Evolutionary conservation across 108 stramenopile genomes (phyloP), one percentile per base, ranked within the genome.

Genomic region (Chaetoceros tenuissimus): DNA sequence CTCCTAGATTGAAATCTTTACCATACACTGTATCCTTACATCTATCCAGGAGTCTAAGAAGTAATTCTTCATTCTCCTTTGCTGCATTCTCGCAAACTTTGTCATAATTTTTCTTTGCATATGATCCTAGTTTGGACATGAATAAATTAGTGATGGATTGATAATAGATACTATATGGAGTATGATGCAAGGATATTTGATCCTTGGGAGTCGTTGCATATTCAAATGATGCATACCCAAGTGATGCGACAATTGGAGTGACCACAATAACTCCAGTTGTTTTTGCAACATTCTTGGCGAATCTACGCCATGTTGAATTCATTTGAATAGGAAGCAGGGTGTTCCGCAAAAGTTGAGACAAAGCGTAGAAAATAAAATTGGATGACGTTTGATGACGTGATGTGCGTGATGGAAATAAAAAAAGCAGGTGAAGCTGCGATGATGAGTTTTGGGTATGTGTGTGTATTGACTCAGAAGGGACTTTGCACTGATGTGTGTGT

Each of bases 41-140:
- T 2, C 17, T 17, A 3, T 27, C 40, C 25, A 57, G 1, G 1
- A 57, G 29, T 2, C 17, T 3, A 20, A 57, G 29, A 2, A 57
- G 29, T 34, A 57, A 34, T 34, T 57, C 21, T 57, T 57, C 55
- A 45, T 57, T 57, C 55, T 40, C 55, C n/a, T 57, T 57, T 2
- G 3, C 29, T 18, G 55, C 55, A 45, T 57, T 34, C 1, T 22
- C 7, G 13, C 55, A 57, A 2, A 20, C 17, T 31, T 34, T 34
- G 2, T 27, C 55, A 23, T 40, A 31, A 52, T 24, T 19, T 2
- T 22, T 18, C 2, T 22, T n/a, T 5, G 51, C 23, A 3, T 25
- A 3, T 3, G 19, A 24, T n/a, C 51, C 51, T n/a, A 52, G 26
- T 10, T 27, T 24, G 26, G 51, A 26, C 51, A 52, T 52, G 2